Conservation (phyloP, 441 rosid species). For the Flueggea neowawraea region DNA sequence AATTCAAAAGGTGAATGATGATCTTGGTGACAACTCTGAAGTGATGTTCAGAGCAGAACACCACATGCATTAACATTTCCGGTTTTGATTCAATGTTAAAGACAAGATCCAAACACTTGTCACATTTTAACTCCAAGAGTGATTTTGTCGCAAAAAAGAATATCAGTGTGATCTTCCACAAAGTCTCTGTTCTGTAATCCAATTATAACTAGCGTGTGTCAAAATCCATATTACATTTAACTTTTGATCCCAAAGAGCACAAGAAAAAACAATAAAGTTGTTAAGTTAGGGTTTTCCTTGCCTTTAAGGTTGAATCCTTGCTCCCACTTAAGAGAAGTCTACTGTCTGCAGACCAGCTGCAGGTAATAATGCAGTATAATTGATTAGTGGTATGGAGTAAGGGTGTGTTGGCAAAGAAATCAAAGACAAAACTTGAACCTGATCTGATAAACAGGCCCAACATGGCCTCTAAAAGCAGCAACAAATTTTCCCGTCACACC, state of each 20-base stretch:
- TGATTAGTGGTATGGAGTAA: constrained; percentile 2
- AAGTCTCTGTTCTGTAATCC: too few species aligned
- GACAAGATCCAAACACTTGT: too few species aligned
- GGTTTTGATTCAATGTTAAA: too few species aligned
- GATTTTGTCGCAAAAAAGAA: not conserved
- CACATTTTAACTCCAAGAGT: too few species aligned
- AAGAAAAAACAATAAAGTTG: not conserved
- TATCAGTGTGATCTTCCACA: not conserved
- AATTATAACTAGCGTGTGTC: too few species aligned
- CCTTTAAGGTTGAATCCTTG: constrained; percentile 98
- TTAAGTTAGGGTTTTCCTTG: constrained; percentile 14
- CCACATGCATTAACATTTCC: too few species aligned
- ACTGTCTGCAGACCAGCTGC: constrained; percentile 99
- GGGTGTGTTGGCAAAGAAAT: not conserved
- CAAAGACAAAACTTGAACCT: constrained; percentile 38
- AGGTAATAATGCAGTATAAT: constrained; percentile 13
- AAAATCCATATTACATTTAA: not conserved
- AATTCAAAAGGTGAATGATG: not conserved
- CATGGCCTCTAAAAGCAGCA: constrained; percentile 90
- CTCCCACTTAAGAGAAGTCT: constrained; percentile 97
- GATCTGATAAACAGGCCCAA: constrained; percentile 96
- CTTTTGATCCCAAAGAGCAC: not conserved
- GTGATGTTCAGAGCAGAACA: not conserved
- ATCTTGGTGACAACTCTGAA: not conserved
- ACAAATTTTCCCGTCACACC: constrained; percentile 87